Base-by-base conservation (phyloP, 1,284 basidiomycete species). In the Stereum hirsutum region DNA sequence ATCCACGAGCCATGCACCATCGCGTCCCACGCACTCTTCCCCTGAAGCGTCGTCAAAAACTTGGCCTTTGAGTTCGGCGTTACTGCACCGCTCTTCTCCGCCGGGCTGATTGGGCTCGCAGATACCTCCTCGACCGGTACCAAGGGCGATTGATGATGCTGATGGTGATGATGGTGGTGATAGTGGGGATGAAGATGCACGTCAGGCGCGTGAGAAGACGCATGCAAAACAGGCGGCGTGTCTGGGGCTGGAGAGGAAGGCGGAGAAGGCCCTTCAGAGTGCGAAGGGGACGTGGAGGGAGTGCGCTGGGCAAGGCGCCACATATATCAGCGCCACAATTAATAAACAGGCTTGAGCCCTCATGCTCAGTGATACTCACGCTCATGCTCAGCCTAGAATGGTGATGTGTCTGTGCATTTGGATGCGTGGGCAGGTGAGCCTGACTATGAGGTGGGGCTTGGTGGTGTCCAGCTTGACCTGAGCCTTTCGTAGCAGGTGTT, bases 1-100 rank as follows among this genome's bases (percentile, higher is more conserved):
- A 49, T 42, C 39, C 39, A 53, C 25, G 51, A 53, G 12, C 55
- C 54, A 27, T 56, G 71, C 27, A 74, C 70, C 41, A 74, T 54
- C 3, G 70, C 70, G 46, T 74, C 71, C 70, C 70, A 74, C 10
- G 70, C 69, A 40, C 69, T 68, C 55, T 72, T 70, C 20, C 62
- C 60, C 49, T 70, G 64, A 41, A 74, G 51, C 21, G 69, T 68
- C 56, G 68, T 58, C 46, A 74, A 50, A 44, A 70, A 73, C 48
- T 62, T 68, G 42, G 63, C 61, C 38, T 58, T 60, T 17, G 2
- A 60, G 60, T 11, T 40, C 26, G 12, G 46, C 47, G 14, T 37
- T 2, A n/a, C n/a, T n/a, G n/a, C n/a, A n/a, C n/a, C n/a, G n/a
- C n/a, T n/a, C n/a, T n/a, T n/a, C n/a, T n/a, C n/a, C n/a, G n/a